Evolutionary conservation across 805 yeast species (phyloP).

Genomic region (Metschnikowia continentalis): DNA sequence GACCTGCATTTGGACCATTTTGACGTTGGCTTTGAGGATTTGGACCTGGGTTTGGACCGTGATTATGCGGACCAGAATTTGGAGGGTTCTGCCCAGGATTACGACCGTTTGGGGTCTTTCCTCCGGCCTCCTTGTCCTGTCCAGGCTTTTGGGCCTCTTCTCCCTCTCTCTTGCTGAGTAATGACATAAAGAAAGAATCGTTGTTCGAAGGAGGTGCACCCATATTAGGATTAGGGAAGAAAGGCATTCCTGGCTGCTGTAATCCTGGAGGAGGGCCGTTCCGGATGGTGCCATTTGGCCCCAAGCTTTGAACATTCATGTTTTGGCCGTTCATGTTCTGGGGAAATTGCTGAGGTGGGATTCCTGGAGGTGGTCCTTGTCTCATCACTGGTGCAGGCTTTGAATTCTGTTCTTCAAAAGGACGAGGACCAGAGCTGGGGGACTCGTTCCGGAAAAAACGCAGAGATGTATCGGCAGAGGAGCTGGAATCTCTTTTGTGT

Average conservation of each 20-base stretch:
- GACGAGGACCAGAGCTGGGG: background rate
- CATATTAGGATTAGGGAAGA: conserved; percentile 5
- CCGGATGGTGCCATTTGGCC: background rate
- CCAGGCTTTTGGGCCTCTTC: background rate
- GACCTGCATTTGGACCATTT: background rate
- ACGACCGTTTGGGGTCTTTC: background rate
- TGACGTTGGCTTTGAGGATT: background rate
- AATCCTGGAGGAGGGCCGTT: conserved; percentile 3
- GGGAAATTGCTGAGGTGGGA: background rate
- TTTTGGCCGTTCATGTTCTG: background rate
- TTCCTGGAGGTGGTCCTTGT: conserved; percentile 5
- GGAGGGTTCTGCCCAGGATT: background rate
- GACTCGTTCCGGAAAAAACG: conserved; percentile 3
- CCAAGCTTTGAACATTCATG: background rate
- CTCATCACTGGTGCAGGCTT: background rate
- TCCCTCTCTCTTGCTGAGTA: conserved; percentile 35
- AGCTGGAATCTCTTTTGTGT: background rate
- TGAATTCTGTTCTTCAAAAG: background rate
- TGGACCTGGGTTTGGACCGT: background rate
- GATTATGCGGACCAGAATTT: background rate
- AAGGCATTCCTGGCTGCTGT: conserved; percentile 15
- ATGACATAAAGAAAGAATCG: conserved; percentile 46
- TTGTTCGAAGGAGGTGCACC: conserved; percentile 14
- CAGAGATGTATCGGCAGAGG: background rate
- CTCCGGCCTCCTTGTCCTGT: background rate